Base-by-base conservation (phyloP, 2,329 filamentous ascomycete genomes). In the Aspergillus sp. region DNA sequence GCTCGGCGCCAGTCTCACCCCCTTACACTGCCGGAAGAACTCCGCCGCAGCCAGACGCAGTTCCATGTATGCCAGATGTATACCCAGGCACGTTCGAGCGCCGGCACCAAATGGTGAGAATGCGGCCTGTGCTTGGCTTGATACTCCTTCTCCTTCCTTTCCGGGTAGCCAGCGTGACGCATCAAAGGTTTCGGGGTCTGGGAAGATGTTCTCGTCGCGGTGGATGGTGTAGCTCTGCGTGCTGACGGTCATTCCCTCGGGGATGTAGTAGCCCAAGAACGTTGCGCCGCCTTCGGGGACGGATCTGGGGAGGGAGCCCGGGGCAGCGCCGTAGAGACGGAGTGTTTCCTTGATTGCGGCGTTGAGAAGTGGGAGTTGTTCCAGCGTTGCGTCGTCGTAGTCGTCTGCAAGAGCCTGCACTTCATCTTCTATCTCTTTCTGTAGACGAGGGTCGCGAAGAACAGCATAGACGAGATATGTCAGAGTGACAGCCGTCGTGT, bases 41-140 rank as follows among this genome's bases (percentile, higher is more conserved):
- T 79, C 76, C 0, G 82, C 81, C 0, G 79, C 74, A 0, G 78
- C 81, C 34, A 84, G 78, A 6, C 84, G 76, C 38, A 87, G 66
- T 66, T 87, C 84, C 75, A 85, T 84, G 48, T 77, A 75, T 1
- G 89, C 88, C 65, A 91, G 85, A 67, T 91, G 87, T 11, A 86
- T 86, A 0, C 89, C 89, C 2, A 91, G 79, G 67, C 89, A 91
- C 74, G 87, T 88, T 28, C 88, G 79, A 0, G 87, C 84, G 0
- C 89, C 88, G 19, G 84, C 87, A 2, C 87, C 85, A 72, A 91
- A 91, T 0, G 88, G 87, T 80, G 86, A 88, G 68, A 90, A 89
- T 13, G 84, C 84, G 1, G 81, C 77, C 56, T 83, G 51, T 2
- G 49, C 13, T n/a, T 81, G 49, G 38, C 23, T 30, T 6, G n/a